Percentiles rank a stretch among this genome's conserved stretches.
Conservation (phyloP, 2,329 filamentous ascomycete species). For the Monosporascus sp. region DNA sequence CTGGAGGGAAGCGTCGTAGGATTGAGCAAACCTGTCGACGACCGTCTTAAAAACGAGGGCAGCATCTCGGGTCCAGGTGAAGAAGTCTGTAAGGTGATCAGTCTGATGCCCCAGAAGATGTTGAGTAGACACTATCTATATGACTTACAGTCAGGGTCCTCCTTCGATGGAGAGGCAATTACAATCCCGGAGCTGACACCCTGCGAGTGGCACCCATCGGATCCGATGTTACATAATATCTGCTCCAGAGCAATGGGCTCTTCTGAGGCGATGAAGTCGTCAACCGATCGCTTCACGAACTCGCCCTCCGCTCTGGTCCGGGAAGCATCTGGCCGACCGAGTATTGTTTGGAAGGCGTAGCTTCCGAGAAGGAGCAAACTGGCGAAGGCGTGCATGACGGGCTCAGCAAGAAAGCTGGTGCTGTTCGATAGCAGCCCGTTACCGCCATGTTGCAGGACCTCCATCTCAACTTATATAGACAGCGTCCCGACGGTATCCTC, state of each 20-base stretch:
- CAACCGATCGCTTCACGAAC: constrained; percentile 42
- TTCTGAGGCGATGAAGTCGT: constrained; percentile 48
- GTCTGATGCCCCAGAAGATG: background rate
- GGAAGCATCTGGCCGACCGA: constrained; percentile 38
- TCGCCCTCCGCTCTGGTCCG: constrained; percentile 26
- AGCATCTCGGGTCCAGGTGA: constrained; percentile 73
- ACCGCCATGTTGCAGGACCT: constrained; percentile 12
- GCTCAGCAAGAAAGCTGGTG: constrained; percentile 24
- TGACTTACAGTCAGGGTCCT: constrained; percentile 49
- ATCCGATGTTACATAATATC: constrained; percentile 55
- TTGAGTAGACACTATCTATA: background rate
- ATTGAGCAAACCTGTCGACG: constrained; percentile 57
- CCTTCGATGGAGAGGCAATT: constrained; percentile 50
- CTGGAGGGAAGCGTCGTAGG: constrained; percentile 54
- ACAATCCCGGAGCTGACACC: constrained; percentile 47
- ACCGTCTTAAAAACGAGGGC: constrained; percentile 65
- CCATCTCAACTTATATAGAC: constrained; percentile 23
- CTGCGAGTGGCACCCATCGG: constrained; percentile 42
- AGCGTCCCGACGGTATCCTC: constrained; percentile 10
- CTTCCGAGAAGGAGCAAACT: constrained; percentile 46
- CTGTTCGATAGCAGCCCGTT: constrained; percentile 15
- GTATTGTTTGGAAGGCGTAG: constrained; percentile 44
- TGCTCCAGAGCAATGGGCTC: constrained; percentile 44
- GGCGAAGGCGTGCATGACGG: constrained; percentile 46
- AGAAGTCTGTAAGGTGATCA: constrained; percentile 53